Conservation (phyloP, 179 eudicot genomes). For the Carnegiea gigantea region DNA sequence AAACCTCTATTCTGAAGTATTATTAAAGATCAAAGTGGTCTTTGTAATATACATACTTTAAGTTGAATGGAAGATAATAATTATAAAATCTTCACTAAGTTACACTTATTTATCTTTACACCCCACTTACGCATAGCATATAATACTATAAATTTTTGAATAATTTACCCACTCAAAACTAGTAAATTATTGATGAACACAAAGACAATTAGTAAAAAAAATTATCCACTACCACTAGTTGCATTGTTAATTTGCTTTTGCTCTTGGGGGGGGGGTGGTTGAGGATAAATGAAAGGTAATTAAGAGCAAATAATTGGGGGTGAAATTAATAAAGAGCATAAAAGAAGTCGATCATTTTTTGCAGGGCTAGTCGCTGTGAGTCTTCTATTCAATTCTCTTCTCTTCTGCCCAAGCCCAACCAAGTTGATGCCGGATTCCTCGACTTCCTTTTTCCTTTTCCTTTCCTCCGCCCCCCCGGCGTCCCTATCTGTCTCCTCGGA, state of each 20-base stretch:
- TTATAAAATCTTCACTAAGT: too few relatives aligned
- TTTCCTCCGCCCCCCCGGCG: background rate
- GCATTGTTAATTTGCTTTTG: too few relatives aligned
- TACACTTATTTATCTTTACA: too few relatives aligned
- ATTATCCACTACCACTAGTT: background rate
- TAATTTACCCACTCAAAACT: too few relatives aligned
- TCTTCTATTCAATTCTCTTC: constrained; percentile 5
- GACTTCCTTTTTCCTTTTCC: background rate
- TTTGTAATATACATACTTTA: too few relatives aligned
- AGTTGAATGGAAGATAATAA: too few relatives aligned
- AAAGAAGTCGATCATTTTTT: background rate
- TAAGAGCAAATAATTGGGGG: constrained; percentile 32
- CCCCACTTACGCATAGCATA: too few relatives aligned
- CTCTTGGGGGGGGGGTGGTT: too few relatives aligned
- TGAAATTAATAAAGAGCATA: constrained; percentile 11
- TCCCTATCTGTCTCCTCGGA: constrained; percentile 13
- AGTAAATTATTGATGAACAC: too few relatives aligned
- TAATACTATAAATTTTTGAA: too few relatives aligned
- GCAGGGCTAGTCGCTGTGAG: constrained; percentile 49
- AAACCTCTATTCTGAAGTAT: too few relatives aligned
- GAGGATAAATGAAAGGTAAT: constrained; percentile 23
- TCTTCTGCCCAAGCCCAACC: constrained; percentile 34
- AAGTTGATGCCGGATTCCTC: constrained; percentile 58
- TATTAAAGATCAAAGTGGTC: too few relatives aligned
- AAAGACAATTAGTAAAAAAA: background rate